Evolutionary conservation across 2,329 filamentous ascomycete species (phyloP), one percentile per base, ranked within the genome.

Genomic region (Ophiostoma populinum): DNA sequence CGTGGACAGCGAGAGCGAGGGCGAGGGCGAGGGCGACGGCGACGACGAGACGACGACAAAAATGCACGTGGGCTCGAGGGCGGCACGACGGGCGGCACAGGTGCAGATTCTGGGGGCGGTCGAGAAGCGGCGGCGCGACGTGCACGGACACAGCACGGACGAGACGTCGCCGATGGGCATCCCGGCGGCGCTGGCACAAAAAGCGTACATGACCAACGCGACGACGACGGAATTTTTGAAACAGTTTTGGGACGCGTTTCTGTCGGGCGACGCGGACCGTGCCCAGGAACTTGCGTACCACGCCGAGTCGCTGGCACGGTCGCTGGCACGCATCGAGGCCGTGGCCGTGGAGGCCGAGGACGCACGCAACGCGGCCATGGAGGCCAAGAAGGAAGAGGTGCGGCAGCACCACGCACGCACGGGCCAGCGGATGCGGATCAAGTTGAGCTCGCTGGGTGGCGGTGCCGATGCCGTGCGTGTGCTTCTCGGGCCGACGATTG

Each of bases 171-270:
- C 55, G 44, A 79, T 64, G 72, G 61, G 63, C 9, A 46, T 75
- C 17, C 59, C 75, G 4, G 48, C 58, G 2, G 62, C 67, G 2
- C 58, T 79, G 15, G 59, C 69, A 4, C 63, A 74, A 28, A 69
- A 69, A 37, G 74, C 70, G 44, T 58, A 56, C 26, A 55, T 73
- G 37, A 93, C 87, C 0, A 85, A 95, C 52, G 86, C 86, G 35
- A 98, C 90, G 0, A 92, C 83, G 0, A 78, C 81, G 24, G 90
- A 98, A 50, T 98, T 95, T 49, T 61, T 98, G n/a, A 81, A 87
- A 47, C 92, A 95, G 53, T 98, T 98, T 59, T 98, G 87, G 87
- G 69, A 72, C 22, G 75, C 86, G 0, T 98, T 92, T 49, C 65
- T 92, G 18, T 94, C 86, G 0, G 87, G 86, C 11, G 82, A 94